These are phyloP conservation scores for Naumovozyma baii DNA, from an alignment of 805 yeast species.

Conservation along the genomic window DNA sequence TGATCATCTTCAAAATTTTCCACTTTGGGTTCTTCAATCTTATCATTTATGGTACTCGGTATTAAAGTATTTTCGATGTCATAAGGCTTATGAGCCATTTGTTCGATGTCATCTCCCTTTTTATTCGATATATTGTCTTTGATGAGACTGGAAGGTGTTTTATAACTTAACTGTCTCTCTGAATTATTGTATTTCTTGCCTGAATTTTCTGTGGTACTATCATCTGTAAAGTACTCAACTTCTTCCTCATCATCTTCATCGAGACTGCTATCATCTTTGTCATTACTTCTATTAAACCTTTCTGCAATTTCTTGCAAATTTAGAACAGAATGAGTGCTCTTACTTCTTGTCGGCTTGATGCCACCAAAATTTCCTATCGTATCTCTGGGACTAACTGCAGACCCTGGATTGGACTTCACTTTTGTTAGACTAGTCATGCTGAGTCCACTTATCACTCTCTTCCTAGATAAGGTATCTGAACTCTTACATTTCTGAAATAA, in stretches of 20 bases:
- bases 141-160: constrained; percentile 6
- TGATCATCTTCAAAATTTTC: constrained; percentile 15
- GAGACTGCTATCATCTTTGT: constrained; percentile 1
- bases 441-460: constrained; percentile 23
- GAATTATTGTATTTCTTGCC: background rate
- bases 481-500: constrained; percentile 10
- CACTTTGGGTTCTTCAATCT: background rate
- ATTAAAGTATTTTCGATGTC: background rate
- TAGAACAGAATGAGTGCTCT: constrained; percentile 23
- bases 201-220: background rate
- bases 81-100: too few relatives aligned
- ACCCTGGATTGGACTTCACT: constrained; percentile 16
- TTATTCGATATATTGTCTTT: constrained; percentile 1
- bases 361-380: background rate
- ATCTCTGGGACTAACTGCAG: background rate
- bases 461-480: constrained; percentile 23
- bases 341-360: constrained; percentile 10
- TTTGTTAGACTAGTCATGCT: constrained; percentile 28
- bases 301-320: constrained; percentile 20
- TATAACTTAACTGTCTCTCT: constrained; percentile 12
- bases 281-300: constrained; percentile 6
- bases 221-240: constrained; percentile 5
- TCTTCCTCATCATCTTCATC: constrained; percentile 7
- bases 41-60: background rate
- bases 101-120: too few relatives aligned